phyloP scores from a whole-genome alignment of 371 early-diverging fungal species.

The Mucor circinelloides region DNA sequence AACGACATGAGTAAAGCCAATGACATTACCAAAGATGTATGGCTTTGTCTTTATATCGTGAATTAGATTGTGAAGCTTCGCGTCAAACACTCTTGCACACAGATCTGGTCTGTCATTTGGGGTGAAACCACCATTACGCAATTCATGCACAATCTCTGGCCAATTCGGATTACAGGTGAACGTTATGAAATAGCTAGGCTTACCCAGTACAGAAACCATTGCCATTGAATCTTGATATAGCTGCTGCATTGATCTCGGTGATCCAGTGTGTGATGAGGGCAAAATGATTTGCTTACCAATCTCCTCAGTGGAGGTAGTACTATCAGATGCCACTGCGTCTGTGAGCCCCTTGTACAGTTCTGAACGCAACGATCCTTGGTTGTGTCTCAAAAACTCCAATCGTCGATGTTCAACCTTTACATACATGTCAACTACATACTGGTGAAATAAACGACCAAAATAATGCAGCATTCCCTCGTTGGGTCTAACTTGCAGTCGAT shows the following conservation, averaged over 20 bases:
- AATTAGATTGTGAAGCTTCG: constrained; percentile 22
- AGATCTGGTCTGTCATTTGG: constrained; percentile 26
- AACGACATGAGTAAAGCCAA: constrained; percentile 13
- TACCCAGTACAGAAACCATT: constrained; percentile 26
- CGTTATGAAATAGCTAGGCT: constrained; percentile 41
- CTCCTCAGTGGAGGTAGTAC: too few species aligned
- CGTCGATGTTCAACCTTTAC: not conserved
- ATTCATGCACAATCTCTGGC: constrained; percentile 28
- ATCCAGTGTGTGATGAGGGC: too few species aligned
- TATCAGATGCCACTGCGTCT: too few species aligned
- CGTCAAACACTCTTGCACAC: constrained; percentile 22
- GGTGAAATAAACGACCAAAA: too few species aligned
- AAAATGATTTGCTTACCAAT: too few species aligned
- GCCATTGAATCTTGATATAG: constrained; percentile 34
- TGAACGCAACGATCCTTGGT: too few species aligned
- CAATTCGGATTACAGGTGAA: constrained; percentile 44
- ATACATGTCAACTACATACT: not conserved
- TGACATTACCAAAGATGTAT: constrained; percentile 19
- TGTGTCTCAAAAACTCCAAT: not conserved
- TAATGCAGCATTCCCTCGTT: too few species aligned
- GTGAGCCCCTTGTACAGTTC: too few species aligned
- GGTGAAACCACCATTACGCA: not conserved
- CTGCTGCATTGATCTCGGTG: too few species aligned
- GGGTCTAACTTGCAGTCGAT: too few species aligned
- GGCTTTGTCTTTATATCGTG: constrained; percentile 22